Conservation (phyloP, 2,329 filamentous ascomycete species). For the Penicillium vulpinum region DNA sequence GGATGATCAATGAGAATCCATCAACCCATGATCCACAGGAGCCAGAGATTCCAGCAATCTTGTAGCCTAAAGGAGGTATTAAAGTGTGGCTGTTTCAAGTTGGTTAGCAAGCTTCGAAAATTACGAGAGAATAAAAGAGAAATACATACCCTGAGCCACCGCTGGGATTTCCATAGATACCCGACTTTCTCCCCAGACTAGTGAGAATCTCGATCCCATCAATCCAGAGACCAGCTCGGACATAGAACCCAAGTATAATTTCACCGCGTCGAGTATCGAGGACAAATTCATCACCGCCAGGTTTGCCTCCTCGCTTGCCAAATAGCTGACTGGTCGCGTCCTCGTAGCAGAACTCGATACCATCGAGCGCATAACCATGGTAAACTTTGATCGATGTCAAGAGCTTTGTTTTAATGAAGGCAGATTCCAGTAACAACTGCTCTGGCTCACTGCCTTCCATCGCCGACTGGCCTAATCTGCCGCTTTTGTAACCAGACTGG, state of each 20-base stretch:
- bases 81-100: constrained; percentile 68
- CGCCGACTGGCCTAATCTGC: constrained; percentile 69
- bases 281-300: constrained; percentile 71
- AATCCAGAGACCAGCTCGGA: constrained; percentile 77
- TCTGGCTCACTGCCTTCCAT: constrained; percentile 69
- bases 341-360: constrained; percentile 90
- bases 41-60: constrained; percentile 82
- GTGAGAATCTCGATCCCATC: constrained; percentile 90
- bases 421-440: constrained; percentile 73
- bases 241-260: constrained; percentile 79
- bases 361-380: constrained; percentile 74
- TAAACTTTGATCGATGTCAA: constrained; percentile 75
- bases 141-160: constrained; percentile 79
- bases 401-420: constrained; percentile 67
- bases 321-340: constrained; percentile 82
- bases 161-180: constrained; percentile 75
- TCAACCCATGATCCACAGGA: constrained; percentile 80
- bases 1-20: constrained; percentile 79
- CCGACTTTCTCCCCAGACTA: constrained; percentile 80
- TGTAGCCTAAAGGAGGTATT: constrained; percentile 86
- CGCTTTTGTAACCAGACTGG: constrained; percentile 73
- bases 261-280: constrained; percentile 83
- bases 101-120: constrained; percentile 10
- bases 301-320: constrained; percentile 73
- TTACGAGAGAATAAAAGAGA: background rate